Evolutionary conservation across 208 protist species (phyloP), one percentile per base, ranked within the genome.

Genomic region (Acanthamoeba triangularis): DNA sequence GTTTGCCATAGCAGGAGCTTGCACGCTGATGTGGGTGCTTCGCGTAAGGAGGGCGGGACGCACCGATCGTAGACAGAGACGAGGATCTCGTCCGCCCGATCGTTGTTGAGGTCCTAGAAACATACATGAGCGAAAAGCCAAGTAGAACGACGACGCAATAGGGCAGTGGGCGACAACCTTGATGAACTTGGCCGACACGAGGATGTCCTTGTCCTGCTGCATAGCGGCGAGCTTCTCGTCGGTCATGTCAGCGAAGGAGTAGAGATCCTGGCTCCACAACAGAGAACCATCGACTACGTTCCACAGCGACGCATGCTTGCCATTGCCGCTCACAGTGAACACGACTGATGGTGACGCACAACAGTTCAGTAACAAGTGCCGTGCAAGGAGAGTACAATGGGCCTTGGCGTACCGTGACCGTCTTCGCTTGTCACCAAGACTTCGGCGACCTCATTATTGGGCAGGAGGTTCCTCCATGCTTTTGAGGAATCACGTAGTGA

Each of bases 261-360:
- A 95, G 30, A 88, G 67, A 56, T 47, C 28, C 23, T 95, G 69
- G 35, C n/a, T 74, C 92, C 92, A 95, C 44, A 95, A 16, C 33
- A 95, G 72, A 7, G 37, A 52, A 4, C 92, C 92, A 16, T 95
- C 74, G 69, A 25, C 54, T 1, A 56, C 92, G 47, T 37, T 85
- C 74, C 69, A 95, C 74, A 95, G 23, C 16, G 67, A 65, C 7
- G 30, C 92, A 54, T 88, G 92, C 37, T 88, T 54, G 67, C 92
- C 92, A 28, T 88, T 44, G 10, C 74, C 76, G 92, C 92, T 72
- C 74, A 95, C 74, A 23, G 92, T 95, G 54, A 95, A 88, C 14
- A 95, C 13, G 13, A 37, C 92, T 95, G 82, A 16, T 35, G 28
- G 30, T 28, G 44, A 18, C 52, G 74, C 35, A 47, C 11, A n/a